A percentile compares a stretch with the other conserved stretches of the same genome.
Conservation (phyloP, 2,329 filamentous ascomycete genomes). For the Phialophora macrospora region DNA sequence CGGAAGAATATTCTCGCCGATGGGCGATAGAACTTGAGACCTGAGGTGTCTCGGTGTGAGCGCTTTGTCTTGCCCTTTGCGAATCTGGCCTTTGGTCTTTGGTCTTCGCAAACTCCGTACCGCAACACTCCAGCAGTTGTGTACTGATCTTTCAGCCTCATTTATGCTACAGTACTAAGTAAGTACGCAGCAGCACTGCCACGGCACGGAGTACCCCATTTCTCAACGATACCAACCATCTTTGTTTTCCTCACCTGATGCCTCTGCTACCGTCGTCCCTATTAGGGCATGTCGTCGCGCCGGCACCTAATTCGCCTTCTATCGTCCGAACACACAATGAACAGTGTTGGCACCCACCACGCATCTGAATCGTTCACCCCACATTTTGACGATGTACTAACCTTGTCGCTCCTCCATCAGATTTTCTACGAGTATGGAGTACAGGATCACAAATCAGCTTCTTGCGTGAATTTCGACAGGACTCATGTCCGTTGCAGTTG, state of each 20-base stretch:
- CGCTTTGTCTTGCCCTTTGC: not conserved
- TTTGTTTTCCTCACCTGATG: not conserved
- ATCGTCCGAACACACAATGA: not conserved
- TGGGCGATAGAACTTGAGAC: not conserved
- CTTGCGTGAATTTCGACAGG: not conserved
- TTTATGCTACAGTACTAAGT: too few species aligned
- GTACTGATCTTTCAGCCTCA: slow-evolving; percentile 19
- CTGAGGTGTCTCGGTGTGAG: too few species aligned
- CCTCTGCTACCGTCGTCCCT: not conserved
- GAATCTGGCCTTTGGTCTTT: not conserved
- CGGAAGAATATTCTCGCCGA: slow-evolving; percentile 13
- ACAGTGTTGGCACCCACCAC: not conserved
- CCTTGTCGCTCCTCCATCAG: too few species aligned
- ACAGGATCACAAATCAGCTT: not conserved
- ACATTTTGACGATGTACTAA: not conserved
- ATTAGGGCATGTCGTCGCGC: too few species aligned
- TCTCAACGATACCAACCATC: not conserved
- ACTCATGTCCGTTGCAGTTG: not conserved
- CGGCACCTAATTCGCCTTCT: too few species aligned
- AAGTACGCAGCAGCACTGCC: not conserved
- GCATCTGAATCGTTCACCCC: not conserved
- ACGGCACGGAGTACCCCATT: not conserved
- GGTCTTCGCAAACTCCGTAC: not conserved
- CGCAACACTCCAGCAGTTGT: not conserved
- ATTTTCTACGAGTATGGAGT: too few species aligned